Evolutionary conservation across 1,284 basidiomycete species (phyloP).

Genomic region (Cystobasidium pallidum): DNA sequence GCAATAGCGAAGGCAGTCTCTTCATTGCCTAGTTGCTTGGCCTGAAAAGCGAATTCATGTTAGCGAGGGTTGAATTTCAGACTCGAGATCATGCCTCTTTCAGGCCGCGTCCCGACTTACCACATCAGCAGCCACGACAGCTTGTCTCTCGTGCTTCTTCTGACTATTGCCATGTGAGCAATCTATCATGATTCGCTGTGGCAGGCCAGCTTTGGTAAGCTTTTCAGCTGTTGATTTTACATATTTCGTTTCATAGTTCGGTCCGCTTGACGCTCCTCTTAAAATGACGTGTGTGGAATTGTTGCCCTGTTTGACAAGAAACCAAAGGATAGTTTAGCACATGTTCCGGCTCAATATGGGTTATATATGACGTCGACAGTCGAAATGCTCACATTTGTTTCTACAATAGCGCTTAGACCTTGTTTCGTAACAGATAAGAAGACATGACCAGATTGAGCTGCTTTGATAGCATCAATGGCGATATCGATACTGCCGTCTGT

Average conservation of each 20-base stretch:
- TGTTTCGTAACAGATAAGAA: conserved; percentile 93
- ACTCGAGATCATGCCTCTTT: too few relatives aligned
- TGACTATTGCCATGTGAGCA: conserved; percentile 77
- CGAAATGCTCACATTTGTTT: conserved; percentile 63
- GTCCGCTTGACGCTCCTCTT: conserved; percentile 80
- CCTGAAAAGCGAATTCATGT: conserved; percentile 18
- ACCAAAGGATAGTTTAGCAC: not conserved
- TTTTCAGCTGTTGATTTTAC: conserved; percentile 77
- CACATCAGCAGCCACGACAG: conserved; percentile 62
- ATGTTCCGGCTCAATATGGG: not conserved
- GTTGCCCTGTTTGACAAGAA: conserved; percentile 62
- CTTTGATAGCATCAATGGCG: conserved; percentile 80
- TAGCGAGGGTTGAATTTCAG: too few relatives aligned
- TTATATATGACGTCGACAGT: not conserved
- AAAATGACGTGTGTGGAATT: conserved; percentile 89
- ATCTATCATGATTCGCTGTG: conserved; percentile 71
- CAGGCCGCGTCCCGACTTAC: too few relatives aligned
- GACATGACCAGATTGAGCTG: conserved; percentile 81
- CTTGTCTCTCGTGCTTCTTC: conserved; percentile 66
- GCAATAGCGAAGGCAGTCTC: conserved; percentile 78
- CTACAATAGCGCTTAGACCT: conserved; percentile 85
- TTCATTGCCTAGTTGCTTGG: conserved; percentile 69
- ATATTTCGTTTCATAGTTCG: conserved; percentile 78
- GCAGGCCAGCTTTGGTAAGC: conserved; percentile 75
- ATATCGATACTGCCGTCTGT: conserved; percentile 71